A percentile compares a stretch with the other conserved stretches of the same genome.
Conservation (phyloP, 768 basidiomycete species). For the Candolleomyces efflorescens region DNA sequence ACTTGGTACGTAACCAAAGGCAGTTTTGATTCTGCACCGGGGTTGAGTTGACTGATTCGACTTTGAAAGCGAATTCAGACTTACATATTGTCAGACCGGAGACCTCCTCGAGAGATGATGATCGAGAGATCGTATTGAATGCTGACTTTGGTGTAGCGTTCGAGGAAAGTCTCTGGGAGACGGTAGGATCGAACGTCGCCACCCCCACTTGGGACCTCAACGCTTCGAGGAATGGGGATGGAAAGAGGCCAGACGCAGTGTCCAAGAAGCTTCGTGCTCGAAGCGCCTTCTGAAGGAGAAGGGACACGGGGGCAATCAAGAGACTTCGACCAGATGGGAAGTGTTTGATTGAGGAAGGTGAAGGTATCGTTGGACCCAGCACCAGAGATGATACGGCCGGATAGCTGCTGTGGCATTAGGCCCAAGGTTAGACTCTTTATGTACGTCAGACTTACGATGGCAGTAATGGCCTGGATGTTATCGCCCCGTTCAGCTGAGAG, state of each 20-base stretch:
- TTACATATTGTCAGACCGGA: constrained; percentile 44
- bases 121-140: constrained; percentile 49
- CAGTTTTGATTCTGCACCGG: constrained; percentile 40
- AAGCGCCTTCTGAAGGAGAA: constrained; percentile 36
- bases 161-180: constrained; percentile 51
- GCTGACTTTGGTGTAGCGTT: constrained; percentile 43
- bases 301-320: constrained; percentile 29
- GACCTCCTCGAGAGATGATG: constrained; percentile 41
- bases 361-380: constrained; percentile 37
- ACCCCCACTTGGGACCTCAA: constrained; percentile 32
- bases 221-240: constrained; percentile 39
- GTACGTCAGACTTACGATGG: constrained; percentile 29
- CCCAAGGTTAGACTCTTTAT: neutral
- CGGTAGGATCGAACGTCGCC: constrained; percentile 35
- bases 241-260: constrained; percentile 46
- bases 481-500: constrained; percentile 47
- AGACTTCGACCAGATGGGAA: constrained; percentile 47
- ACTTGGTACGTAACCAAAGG: constrained; percentile 49
- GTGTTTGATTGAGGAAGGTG: constrained; percentile 39
- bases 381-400: constrained; percentile 50
- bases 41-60: neutral
- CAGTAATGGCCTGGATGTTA: constrained; percentile 45
- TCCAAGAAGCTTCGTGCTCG: constrained; percentile 41
- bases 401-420: constrained; percentile 29
- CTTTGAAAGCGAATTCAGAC: constrained; percentile 10